A percentile compares a stretch with the other conserved stretches of the same genome.
Evolutionary conservation across 305 asterid genomes (phyloP).

Genomic region (Fraxinus nigra): DNA sequence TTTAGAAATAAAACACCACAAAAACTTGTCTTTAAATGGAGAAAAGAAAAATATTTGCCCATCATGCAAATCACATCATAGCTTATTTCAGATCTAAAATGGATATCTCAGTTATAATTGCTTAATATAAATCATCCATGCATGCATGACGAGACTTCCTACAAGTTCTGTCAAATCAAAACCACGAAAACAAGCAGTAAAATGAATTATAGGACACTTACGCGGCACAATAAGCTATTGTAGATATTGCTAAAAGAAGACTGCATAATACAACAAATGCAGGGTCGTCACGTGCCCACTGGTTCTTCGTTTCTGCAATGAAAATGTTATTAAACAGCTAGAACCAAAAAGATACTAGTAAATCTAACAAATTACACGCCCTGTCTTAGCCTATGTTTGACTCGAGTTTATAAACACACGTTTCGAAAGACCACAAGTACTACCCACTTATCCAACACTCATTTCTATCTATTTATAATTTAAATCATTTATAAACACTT

Average conservation of each 20-base stretch:
- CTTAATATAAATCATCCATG: background rate
- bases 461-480: background rate
- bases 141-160: background rate
- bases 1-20: background rate
- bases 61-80: background rate
- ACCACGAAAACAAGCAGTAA: background rate
- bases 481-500: background rate
- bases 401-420: background rate
- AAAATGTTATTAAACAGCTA: conserved; percentile 18
- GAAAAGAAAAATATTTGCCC: background rate
- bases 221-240: conserved; percentile 92
- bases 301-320: conserved; percentile 90
- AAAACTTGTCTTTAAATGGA: background rate
- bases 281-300: conserved; percentile 99
- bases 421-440: background rate
- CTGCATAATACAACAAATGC: conserved; percentile 88
- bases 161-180: background rate
- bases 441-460: background rate
- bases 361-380: conserved; percentile 11
- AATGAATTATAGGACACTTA: conserved; percentile 38
- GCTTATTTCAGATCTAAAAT: background rate
- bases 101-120: background rate
- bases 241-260: conserved; percentile 70
- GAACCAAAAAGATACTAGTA: conserved; percentile 13
- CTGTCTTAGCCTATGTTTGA: background rate